Percentiles rank a stretch among this genome's conserved stretches.
phyloP scores from a whole-genome alignment of 305 asterid species.

The Rubia tinctorum region DNA sequence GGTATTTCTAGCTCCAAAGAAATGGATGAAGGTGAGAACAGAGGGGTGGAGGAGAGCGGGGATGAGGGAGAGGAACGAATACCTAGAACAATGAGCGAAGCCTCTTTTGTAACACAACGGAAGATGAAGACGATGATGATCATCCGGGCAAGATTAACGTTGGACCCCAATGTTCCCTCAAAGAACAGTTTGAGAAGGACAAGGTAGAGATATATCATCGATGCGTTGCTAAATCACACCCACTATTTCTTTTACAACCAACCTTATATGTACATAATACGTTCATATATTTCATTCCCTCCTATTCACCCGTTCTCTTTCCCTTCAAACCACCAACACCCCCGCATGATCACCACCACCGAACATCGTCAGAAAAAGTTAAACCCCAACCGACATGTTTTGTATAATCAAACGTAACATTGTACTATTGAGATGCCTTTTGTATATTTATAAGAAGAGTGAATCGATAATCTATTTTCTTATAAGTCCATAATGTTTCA shows the following conservation, averaged over 20 bases:
- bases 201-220: neutral
- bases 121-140: constrained; percentile 13
- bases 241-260: no score
- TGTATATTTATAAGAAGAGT: neutral
- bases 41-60: constrained; percentile 2
- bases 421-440: neutral
- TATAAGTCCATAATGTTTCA: neutral
- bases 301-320: no score
- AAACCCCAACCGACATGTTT: no score
- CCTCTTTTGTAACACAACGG: constrained; percentile 11
- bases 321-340: no score
- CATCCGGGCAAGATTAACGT: neutral
- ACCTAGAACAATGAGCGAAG: constrained; percentile 1
- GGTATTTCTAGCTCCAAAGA: constrained; percentile 3
- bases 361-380: no score
- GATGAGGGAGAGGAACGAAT: constrained; percentile 7
- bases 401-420: no score
- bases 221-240: no score
- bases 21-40: constrained; percentile 5
- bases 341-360: no score
- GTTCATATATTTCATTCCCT: no score
- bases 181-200: constrained; percentile 15
- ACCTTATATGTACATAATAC: no score
- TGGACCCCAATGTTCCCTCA: constrained; percentile 13
- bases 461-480: neutral